A percentile compares a stretch with the other conserved stretches of the same genome.
These are phyloP conservation scores for Niebla homalea DNA, from an alignment of 495 filamentous ascomycete species.

Conservation along the genomic window DNA sequence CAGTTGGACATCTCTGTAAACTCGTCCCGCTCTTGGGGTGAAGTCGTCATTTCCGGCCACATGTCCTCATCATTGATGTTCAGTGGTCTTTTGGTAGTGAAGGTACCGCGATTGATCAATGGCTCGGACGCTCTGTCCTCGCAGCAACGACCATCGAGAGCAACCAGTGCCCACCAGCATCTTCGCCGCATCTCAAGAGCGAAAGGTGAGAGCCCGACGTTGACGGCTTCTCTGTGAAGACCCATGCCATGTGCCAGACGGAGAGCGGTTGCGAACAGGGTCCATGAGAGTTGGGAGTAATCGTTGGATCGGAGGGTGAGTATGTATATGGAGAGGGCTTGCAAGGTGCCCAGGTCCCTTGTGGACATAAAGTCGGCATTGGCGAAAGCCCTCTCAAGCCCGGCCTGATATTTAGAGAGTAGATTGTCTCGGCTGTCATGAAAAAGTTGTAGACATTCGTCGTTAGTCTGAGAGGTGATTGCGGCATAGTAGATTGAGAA, in stretches of 20 bases:
- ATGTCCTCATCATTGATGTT: slow-evolving; percentile 30
- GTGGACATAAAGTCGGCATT: slow-evolving; percentile 35
- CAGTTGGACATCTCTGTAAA: slow-evolving; percentile 15
- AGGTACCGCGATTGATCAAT: slow-evolving; percentile 45
- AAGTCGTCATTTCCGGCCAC: slow-evolving; percentile 4
- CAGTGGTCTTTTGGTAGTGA: slow-evolving; percentile 46
- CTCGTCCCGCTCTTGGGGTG: slow-evolving; percentile 4
- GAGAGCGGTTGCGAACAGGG: slow-evolving; percentile 28
- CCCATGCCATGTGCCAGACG: slow-evolving; percentile 56
- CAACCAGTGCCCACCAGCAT: slow-evolving; percentile 64
- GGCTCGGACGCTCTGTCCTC: slow-evolving; percentile 68
- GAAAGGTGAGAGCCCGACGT: slow-evolving; percentile 26
- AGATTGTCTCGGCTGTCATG: slow-evolving; percentile 28
- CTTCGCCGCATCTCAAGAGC: slow-evolving; percentile 59
- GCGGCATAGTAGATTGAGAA: slow-evolving; percentile 50
- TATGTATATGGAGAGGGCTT: slow-evolving; percentile 33
- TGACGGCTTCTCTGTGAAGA: slow-evolving; percentile 37
- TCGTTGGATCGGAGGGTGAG: slow-evolving; percentile 9
- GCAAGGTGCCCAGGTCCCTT: slow-evolving; percentile 29
- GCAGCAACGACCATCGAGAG: slow-evolving; percentile 55
- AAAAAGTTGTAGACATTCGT: slow-evolving; percentile 30
- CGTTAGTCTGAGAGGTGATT: slow-evolving; percentile 42
- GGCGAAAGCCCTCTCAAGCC: slow-evolving; percentile 30
- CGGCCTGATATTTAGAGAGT: slow-evolving; percentile 29
- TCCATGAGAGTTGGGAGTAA: slow-evolving; percentile 28